These are phyloP conservation scores for Adansonia madagascariensis DNA, from an alignment of 441 rosid species.

Conservation along the genomic window DNA sequence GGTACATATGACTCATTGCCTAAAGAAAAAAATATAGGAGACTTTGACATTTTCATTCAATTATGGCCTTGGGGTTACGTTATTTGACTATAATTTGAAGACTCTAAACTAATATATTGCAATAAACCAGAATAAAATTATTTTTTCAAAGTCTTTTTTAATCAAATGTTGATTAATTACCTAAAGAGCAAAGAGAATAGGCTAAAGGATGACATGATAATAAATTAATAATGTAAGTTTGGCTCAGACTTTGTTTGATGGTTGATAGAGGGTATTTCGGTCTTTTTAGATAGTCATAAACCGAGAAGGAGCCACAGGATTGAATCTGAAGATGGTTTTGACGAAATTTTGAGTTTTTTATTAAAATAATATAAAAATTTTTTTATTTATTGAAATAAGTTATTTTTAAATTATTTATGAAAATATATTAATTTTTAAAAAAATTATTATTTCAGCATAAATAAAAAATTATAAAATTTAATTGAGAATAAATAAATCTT, in stretches of 20 bases:
- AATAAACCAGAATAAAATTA: neutral
- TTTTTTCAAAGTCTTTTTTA: neutral
- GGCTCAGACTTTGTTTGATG: slow-evolving; percentile 12
- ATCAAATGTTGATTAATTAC: neutral
- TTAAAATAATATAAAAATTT: no score
- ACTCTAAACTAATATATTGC: neutral
- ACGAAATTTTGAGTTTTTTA: neutral
- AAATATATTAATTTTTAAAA: no score
- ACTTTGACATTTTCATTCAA: slow-evolving; percentile 17
- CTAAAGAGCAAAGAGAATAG: slow-evolving; percentile 23
- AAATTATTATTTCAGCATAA: no score
- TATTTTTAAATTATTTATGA: no score
- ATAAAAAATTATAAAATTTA: no score
- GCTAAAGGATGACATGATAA: neutral
- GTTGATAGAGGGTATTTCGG: neutral
- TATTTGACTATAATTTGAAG: slow-evolving; percentile 20
- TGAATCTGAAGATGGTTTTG: neutral
- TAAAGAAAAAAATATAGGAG: neutral
- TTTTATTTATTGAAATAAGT: no score
- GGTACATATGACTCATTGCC: neutral
- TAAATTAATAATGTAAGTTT: neutral
- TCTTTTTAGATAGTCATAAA: neutral
- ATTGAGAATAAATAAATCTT: no score
- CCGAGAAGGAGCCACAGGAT: neutral
- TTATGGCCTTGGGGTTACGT: neutral